phyloP scores from a whole-genome alignment of 345 rosid genomes.

The Combretum micranthum region DNA sequence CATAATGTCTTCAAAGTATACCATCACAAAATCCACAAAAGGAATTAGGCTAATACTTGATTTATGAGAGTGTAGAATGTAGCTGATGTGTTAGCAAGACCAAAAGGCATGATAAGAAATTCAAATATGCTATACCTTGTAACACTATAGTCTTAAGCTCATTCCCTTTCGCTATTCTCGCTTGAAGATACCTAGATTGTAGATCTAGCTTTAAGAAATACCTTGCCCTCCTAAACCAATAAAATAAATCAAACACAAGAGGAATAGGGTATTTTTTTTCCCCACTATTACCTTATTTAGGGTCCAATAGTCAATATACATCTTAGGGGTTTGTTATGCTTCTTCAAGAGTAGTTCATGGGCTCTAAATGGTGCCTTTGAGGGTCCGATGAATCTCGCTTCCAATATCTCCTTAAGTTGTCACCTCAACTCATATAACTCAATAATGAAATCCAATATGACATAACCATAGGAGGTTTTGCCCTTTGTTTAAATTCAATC shows the following conservation, averaged over 20 bases:
- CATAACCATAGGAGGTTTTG: not conserved
- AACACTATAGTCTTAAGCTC: not conserved
- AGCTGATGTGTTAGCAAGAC: not conserved
- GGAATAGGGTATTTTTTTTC: conserved; percentile 1
- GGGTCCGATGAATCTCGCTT: not conserved
- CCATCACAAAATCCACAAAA: not conserved
- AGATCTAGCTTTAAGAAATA: conserved; percentile 5
- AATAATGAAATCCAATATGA: not conserved
- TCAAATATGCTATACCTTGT: not conserved
- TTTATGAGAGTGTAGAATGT: conserved; percentile 1
- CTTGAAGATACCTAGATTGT: conserved; percentile 3
- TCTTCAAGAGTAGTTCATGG: not conserved
- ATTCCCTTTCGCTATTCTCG: not conserved
- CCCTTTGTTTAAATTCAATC: not conserved
- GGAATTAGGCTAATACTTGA: not conserved
- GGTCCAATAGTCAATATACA: not conserved
- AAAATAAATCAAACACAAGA: not conserved
- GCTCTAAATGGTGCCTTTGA: not conserved
- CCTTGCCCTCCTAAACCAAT: not conserved
- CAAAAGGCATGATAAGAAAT: conserved; percentile 4
- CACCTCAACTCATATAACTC: not conserved
- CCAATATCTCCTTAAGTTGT: not conserved
- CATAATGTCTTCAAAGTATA: not conserved
- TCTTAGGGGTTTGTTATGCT: not conserved
- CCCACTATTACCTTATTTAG: not conserved